These are phyloP conservation scores for Thielaviopsis musarum DNA, from an alignment of 2,329 filamentous ascomycete genomes.

Conservation along the genomic window DNA sequence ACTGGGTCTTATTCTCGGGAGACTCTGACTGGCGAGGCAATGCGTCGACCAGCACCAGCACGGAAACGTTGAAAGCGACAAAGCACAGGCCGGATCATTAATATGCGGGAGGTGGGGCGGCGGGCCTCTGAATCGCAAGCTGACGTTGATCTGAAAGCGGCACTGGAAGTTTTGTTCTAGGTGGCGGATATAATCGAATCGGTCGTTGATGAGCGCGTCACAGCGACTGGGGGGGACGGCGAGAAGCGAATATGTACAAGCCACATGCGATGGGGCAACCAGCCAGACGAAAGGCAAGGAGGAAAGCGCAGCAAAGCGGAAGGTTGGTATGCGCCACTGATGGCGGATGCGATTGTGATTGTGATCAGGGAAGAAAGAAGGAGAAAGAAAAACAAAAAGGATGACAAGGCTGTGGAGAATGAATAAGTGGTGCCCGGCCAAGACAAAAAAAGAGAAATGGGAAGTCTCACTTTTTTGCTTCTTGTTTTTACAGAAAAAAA, in stretches of 20 bases:
- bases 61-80: neutral
- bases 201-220: neutral
- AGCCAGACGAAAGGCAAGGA: neutral
- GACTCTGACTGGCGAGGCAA: slow-evolving; percentile 3
- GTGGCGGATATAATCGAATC: neutral
- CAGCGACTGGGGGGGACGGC: neutral
- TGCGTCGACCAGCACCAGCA: slow-evolving; percentile 8
- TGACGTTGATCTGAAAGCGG: neutral
- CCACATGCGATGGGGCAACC: neutral
- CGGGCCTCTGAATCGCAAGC: neutral
- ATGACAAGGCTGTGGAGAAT: neutral
- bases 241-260: neutral
- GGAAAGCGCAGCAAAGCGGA: neutral
- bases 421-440: too few relatives aligned
- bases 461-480: too few relatives aligned
- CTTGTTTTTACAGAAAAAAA: too few relatives aligned
- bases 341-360: neutral
- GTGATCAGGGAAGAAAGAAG: neutral
- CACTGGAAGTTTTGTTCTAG: neutral
- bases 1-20: slow-evolving; percentile 2
- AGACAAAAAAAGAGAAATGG: too few relatives aligned
- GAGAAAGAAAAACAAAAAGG: neutral
- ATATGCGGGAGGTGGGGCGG: neutral
- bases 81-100: slow-evolving; percentile 5
- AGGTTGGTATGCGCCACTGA: neutral